Evolutionary conservation across 768 basidiomycete species (phyloP).

Genomic region (Russula earlei): DNA sequence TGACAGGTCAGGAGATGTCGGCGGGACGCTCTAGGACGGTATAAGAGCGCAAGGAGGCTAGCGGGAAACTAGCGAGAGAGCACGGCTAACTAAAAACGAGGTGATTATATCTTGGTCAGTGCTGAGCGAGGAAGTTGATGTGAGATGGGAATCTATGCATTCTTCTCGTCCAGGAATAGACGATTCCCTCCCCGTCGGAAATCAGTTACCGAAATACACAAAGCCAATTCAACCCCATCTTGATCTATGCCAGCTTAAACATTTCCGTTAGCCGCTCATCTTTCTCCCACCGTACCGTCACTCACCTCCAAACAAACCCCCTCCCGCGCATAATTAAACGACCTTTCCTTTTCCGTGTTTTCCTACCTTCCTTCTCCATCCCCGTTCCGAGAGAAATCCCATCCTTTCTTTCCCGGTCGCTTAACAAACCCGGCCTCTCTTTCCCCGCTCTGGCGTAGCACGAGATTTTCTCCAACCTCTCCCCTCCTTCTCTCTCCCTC

Average conservation of each 20-base stretch:
- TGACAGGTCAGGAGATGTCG: slow-evolving; percentile 1
- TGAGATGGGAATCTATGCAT: slow-evolving; percentile 13
- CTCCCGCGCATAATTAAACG: slow-evolving; percentile 15
- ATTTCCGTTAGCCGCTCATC: slow-evolving; percentile 18
- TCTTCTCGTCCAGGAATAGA: slow-evolving; percentile 11
- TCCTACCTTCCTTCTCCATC: slow-evolving; percentile 1
- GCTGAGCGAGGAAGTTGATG: background rate
- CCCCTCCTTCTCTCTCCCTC: too few species aligned
- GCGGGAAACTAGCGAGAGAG: slow-evolving; percentile 5
- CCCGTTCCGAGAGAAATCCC: slow-evolving; percentile 14
- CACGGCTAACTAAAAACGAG: slow-evolving; percentile 17
- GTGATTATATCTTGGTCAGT: slow-evolving; percentile 12
- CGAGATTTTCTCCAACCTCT: slow-evolving; percentile 13
- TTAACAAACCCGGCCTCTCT: background rate
- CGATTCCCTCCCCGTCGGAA: slow-evolving; percentile 14
- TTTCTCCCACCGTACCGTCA: too few species aligned
- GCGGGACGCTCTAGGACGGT: background rate
- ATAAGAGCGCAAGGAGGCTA: slow-evolving; percentile 5
- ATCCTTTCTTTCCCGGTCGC: slow-evolving; percentile 1
- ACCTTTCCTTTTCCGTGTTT: slow-evolving; percentile 10
- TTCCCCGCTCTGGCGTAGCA: slow-evolving; percentile 16
- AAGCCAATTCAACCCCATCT: slow-evolving; percentile 17
- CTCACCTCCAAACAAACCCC: background rate
- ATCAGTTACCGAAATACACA: slow-evolving; percentile 15
- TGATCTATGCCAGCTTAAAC: slow-evolving; percentile 19